Evolutionary conservation across 495 filamentous ascomycete genomes (phyloP).

Genomic region (Talaromyces thailandensis): DNA sequence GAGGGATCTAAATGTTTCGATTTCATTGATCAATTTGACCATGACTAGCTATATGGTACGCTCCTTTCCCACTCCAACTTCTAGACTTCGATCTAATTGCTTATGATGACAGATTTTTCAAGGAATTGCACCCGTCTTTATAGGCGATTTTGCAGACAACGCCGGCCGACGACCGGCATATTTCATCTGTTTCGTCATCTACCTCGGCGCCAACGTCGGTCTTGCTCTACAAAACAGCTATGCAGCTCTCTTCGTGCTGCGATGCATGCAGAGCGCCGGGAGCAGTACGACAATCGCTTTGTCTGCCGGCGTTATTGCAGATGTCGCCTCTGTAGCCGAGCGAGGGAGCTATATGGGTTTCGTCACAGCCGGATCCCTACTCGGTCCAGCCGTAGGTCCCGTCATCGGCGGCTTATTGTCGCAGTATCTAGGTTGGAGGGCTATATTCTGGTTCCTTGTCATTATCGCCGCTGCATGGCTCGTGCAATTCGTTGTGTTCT

Average conservation of each 20-base stretch:
- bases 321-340: slow-evolving; percentile 49
- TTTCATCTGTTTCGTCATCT: slow-evolving; percentile 48
- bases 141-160: slow-evolving; percentile 52
- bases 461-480: slow-evolving; percentile 24
- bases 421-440: slow-evolving; percentile 27
- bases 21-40: slow-evolving; percentile 34
- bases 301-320: slow-evolving; percentile 52
- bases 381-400: slow-evolving; percentile 28
- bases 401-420: slow-evolving; percentile 31
- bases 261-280: slow-evolving; percentile 55
- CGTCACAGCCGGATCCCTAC: slow-evolving; percentile 17
- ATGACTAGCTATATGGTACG: slow-evolving; percentile 49
- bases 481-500: slow-evolving; percentile 36
- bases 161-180: slow-evolving; percentile 52
- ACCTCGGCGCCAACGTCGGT: slow-evolving; percentile 54
- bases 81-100: not conserved
- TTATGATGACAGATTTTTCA: slow-evolving; percentile 39
- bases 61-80: not conserved
- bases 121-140: slow-evolving; percentile 47
- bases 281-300: slow-evolving; percentile 43
- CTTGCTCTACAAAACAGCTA: slow-evolving; percentile 53
- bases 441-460: slow-evolving; percentile 37
- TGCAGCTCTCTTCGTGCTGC: slow-evolving; percentile 50
- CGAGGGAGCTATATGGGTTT: slow-evolving; percentile 51
- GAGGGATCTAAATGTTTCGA: slow-evolving; percentile 26